phyloP scores from a whole-genome alignment of 305 asterid species.

The Solanum hybrid region DNA sequence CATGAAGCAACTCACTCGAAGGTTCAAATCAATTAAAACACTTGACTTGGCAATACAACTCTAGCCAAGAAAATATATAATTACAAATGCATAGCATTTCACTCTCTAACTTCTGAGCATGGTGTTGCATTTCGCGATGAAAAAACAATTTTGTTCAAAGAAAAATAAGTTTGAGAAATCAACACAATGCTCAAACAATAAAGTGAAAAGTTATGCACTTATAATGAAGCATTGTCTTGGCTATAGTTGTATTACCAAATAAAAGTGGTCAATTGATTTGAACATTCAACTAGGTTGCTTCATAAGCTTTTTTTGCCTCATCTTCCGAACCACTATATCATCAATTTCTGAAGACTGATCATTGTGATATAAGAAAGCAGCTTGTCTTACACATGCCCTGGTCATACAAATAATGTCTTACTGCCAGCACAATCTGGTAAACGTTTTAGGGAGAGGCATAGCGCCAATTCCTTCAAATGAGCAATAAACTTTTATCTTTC shows the following conservation, averaged over 20 bases:
- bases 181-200: neutral
- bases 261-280: neutral
- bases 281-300: neutral
- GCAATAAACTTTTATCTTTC: neutral
- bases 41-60: slow-evolving; percentile 7
- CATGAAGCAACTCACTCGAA: neutral
- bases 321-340: slow-evolving; percentile 7
- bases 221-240: neutral
- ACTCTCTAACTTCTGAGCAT: neutral
- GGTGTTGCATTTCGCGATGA: neutral
- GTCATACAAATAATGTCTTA: neutral
- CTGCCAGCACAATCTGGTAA: neutral
- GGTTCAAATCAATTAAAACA: slow-evolving; percentile 2
- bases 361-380: neutral
- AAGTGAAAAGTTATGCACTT: neutral
- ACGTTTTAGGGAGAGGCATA: neutral
- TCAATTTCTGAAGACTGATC: neutral
- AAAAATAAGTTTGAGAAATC: neutral
- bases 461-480: neutral
- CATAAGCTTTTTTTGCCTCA: neutral
- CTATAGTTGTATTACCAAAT: neutral
- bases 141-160: neutral
- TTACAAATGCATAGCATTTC: neutral
- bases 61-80: slow-evolving; percentile 4
- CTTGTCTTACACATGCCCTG: neutral